Percentiles rank a stretch among this genome's conserved stretches.
Conservation (phyloP, 106 monocot genomes). For the Acorus calamus region DNA sequence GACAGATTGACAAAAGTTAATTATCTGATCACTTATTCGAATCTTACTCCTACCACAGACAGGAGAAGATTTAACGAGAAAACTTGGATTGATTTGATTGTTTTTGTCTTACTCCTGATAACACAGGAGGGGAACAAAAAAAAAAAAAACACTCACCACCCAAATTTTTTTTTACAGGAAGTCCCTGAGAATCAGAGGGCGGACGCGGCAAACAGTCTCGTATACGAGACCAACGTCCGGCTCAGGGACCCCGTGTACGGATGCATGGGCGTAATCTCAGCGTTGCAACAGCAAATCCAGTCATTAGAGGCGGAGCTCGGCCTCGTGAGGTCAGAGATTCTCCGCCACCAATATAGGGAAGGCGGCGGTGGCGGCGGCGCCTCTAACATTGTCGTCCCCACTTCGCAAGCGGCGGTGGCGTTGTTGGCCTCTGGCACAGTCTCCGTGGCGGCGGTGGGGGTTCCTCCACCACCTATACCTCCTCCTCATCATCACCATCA, state of each 20-base stretch:
- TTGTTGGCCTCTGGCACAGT: slow-evolving; percentile 9
- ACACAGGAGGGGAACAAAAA: too few relatives aligned
- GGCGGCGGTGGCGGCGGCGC: neutral
- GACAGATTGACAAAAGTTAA: neutral
- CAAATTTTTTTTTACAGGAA: slow-evolving; percentile 23
- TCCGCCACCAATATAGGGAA: slow-evolving; percentile 49
- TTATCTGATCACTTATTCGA: neutral
- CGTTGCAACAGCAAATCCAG: slow-evolving; percentile 75
- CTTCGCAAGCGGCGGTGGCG: slow-evolving; percentile 21
- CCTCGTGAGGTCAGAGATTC: slow-evolving; percentile 50
- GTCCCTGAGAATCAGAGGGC: slow-evolving; percentile 63
- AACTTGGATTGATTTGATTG: too few relatives aligned
- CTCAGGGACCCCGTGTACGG: slow-evolving; percentile 78
- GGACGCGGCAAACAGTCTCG: slow-evolving; percentile 71
- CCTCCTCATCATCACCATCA: slow-evolving; percentile 2
- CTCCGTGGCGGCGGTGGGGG: slow-evolving; percentile 15
- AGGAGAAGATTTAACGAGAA: too few relatives aligned
- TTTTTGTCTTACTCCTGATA: too few relatives aligned
- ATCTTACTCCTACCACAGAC: too few relatives aligned
- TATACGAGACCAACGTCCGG: slow-evolving; percentile 72
- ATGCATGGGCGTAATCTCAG: slow-evolving; percentile 73
- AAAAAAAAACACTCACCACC: too few relatives aligned
- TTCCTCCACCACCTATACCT: slow-evolving; percentile 6
- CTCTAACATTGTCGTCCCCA: slow-evolving; percentile 9
- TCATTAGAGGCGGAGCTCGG: slow-evolving; percentile 55